A percentile compares a stretch with the other conserved stretches of the same genome.
Evolutionary conservation across 352 stramenopile species (phyloP).

Genomic region (Globisporangium barbulae): DNA sequence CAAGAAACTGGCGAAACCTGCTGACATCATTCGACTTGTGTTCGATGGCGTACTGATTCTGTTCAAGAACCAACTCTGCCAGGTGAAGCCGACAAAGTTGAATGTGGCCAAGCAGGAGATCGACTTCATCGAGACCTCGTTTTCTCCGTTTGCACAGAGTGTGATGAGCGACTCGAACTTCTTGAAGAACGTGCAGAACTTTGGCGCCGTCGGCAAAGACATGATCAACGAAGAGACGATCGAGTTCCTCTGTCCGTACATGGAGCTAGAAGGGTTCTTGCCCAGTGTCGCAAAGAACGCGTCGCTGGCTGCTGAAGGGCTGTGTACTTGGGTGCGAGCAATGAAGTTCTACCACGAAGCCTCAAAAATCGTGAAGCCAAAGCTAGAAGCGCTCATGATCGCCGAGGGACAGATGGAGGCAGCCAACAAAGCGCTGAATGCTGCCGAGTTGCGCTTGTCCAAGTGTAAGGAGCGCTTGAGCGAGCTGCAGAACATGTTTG

Average conservation of each 20-base stretch:
- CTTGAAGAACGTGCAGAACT: conserved; percentile 95
- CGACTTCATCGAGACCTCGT: conserved; percentile 96
- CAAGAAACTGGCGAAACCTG: conserved; percentile 97
- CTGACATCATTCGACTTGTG: conserved; percentile 98
- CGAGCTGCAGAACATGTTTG: conserved; percentile 96
- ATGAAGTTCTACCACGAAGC: conserved; percentile 99
- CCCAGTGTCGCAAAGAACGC: conserved; percentile 96
- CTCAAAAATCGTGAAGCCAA: conserved; percentile 98
- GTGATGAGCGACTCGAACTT: conserved; percentile 98
- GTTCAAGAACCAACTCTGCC: conserved; percentile 92
- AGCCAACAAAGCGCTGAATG: conserved; percentile 94
- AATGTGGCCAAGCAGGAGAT: conserved; percentile 97
- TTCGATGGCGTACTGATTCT: conserved; percentile 98
- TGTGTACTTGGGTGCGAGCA: conserved; percentile 96
- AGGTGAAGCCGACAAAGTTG: conserved; percentile 92
- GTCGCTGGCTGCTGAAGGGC: conserved; percentile 93
- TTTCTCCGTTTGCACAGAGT: conserved; percentile 92
- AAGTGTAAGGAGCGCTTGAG: conserved; percentile 94
- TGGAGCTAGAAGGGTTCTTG: conserved; percentile 96
- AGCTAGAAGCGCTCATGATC: conserved; percentile 96
- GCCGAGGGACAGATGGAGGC: conserved; percentile 97
- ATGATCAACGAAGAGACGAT: conserved; percentile 99
- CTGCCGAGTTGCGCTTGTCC: conserved; percentile 89
- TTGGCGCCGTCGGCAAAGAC: conserved; percentile 95
- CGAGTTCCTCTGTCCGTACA: conserved; percentile 95